Conservation (phyloP, 192 early-diverging fungal genomes). For the Podila horticola region DNA sequence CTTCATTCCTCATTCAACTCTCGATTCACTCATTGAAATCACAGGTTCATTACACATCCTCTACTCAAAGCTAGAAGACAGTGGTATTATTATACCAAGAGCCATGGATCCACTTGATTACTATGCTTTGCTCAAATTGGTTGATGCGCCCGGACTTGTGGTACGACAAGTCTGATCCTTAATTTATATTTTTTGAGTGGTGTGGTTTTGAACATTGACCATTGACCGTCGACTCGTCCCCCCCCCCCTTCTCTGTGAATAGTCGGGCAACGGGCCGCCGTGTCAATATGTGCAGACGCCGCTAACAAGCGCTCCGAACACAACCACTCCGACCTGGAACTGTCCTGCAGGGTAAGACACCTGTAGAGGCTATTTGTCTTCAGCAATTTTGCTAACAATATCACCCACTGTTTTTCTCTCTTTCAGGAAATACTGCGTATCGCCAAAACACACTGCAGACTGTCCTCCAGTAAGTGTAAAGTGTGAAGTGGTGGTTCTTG, state of each 20-base stretch:
- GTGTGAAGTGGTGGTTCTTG: too few relatives aligned
- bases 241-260: background rate
- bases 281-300: conserved; percentile 50
- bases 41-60: too few relatives aligned
- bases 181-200: too few relatives aligned
- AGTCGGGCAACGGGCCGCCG: conserved; percentile 21
- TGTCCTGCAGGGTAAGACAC: conserved; percentile 40
- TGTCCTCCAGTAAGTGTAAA: conserved; percentile 15
- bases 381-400: too few relatives aligned
- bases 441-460: conserved; percentile 36
- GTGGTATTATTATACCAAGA: too few relatives aligned
- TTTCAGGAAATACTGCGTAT: conserved; percentile 32
- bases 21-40: too few relatives aligned
- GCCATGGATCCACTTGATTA: conserved; percentile 41
- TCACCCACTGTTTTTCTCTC: too few relatives aligned
- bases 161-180: background rate
- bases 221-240: too few relatives aligned
- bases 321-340: conserved; percentile 26
- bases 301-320: background rate
- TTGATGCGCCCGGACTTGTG: conserved; percentile 41
- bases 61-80: too few relatives aligned
- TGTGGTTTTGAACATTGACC: too few relatives aligned
- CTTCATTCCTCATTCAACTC: too few relatives aligned
- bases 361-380: too few relatives aligned
- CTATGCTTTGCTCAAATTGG: conserved; percentile 34